Evolutionary conservation across 768 basidiomycete species (phyloP).

Genomic region (Russula olivacea): DNA sequence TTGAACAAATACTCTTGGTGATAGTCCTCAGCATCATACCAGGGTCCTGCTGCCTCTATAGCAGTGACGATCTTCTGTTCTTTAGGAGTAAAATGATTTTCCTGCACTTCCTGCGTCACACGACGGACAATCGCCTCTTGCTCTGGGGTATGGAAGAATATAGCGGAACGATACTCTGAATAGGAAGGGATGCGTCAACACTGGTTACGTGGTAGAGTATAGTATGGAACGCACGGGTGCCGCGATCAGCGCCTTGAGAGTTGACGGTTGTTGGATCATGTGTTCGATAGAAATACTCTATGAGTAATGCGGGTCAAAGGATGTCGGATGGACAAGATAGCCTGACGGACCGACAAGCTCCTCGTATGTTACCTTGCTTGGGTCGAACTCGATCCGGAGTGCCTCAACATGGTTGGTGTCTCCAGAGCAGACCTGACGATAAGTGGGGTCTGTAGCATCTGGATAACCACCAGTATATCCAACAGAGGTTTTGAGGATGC

Average conservation of each 20-base stretch:
- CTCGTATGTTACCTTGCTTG: constrained; percentile 65
- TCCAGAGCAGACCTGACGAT: constrained; percentile 73
- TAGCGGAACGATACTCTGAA: constrained; percentile 87
- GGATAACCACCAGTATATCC: constrained; percentile 75
- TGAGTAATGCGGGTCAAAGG: not conserved
- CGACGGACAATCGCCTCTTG: constrained; percentile 67
- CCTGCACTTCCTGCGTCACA: constrained; percentile 79
- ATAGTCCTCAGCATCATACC: constrained; percentile 82
- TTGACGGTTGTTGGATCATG: constrained; percentile 88
- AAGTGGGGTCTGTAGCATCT: constrained; percentile 51
- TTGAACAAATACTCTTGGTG: constrained; percentile 79
- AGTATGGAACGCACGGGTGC: constrained; percentile 55
- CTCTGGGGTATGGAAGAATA: constrained; percentile 72
- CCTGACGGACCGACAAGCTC: constrained; percentile 72
- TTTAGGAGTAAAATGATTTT: constrained; percentile 70
- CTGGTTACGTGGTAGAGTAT: not conserved
- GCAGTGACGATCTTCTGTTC: constrained; percentile 70
- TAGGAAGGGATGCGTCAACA: not conserved
- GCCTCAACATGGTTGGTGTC: constrained; percentile 87
- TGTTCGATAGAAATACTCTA: constrained; percentile 92
- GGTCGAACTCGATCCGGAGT: constrained; percentile 81
- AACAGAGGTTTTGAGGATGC: constrained; percentile 67
- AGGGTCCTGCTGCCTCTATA: constrained; percentile 60
- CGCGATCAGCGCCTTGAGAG: constrained; percentile 69
- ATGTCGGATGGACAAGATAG: not conserved